Base-by-base conservation (phyloP, 495 filamentous ascomycete species). In the Penicillium bovifimosum region DNA sequence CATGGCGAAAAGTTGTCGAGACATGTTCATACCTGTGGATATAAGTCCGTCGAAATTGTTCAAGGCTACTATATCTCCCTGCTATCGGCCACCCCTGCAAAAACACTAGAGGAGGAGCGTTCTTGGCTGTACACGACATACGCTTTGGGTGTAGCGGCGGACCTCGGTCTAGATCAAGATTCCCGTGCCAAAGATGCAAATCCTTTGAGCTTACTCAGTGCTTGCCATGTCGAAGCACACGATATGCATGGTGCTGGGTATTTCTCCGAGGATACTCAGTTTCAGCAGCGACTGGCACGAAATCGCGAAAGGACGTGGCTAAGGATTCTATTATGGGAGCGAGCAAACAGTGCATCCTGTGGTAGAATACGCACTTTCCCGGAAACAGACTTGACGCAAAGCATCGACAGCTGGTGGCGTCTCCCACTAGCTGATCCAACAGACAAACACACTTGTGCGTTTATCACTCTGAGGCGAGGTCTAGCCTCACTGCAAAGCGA, bases 21-120 rank as follows among this genome's bases (percentile, higher is more conserved):
- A 28, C 71, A 81, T 47, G 75, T 85, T 32, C 78, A 82, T 46
- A 63, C 69, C 0, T 75, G 75, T 42, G 74, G 82, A 5, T 75
- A 76, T 54, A 80, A 82, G 28, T 85, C 83, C 6, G 80, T 84
- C 5, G 83, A 86, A 56, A 84, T 86, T 41, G 76, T 86, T 0
- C 58, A 66, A 48, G 61, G 64, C 14, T 66, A 66, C 34, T 66
- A 66, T 43, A 66, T 66, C 11, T 64, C 61, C 2, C 32, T 66
- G 1, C 33, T 64, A 0, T 66, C 64, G 3, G 61, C 64, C 2
- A 64, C 58, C 9, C 64, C 61, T 2, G 61, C 64, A 5, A 52
- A 53, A n/a, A 50, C 55, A 14, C 14, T 64, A 7, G 48, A 56
- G 0, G 52, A 66, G 17, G 64, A 66, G 18, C 56, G 64, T 1